Evolutionary conservation across 2,329 filamentous ascomycete species (phyloP).

Genomic region (Penicillium sp.): DNA sequence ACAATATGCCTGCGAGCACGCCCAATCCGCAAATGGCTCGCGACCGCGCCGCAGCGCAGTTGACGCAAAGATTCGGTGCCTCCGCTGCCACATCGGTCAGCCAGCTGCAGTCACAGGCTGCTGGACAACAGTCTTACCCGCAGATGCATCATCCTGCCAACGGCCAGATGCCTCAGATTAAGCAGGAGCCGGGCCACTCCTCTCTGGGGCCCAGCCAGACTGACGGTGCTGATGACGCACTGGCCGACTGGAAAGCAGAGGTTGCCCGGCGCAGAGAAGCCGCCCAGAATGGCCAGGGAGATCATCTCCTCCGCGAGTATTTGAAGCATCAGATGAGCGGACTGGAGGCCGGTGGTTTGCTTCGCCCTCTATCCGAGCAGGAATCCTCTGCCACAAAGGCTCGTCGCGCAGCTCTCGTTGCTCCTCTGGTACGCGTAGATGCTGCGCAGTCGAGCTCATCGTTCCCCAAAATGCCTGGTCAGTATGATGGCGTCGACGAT

Average conservation of each 20-base stretch:
- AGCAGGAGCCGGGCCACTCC: constrained; percentile 42
- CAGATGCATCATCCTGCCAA: constrained; percentile 34
- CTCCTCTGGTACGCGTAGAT: constrained; percentile 10
- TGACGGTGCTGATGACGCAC: constrained; percentile 69
- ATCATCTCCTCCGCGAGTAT: constrained; percentile 46
- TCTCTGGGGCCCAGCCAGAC: constrained; percentile 63
- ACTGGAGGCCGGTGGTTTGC: constrained; percentile 50
- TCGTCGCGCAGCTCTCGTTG: constrained; percentile 37
- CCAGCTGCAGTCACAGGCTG: constrained; percentile 47
- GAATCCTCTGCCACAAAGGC: constrained; percentile 37
- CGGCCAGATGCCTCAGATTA: constrained; percentile 47
- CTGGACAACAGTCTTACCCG: constrained; percentile 38
- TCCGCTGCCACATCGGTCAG: constrained; percentile 47
- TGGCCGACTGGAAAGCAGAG: constrained; percentile 56
- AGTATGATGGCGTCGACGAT: constrained; percentile 60
- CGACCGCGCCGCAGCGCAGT: constrained; percentile 55
- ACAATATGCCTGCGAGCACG: constrained; percentile 34
- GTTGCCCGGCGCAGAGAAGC: constrained; percentile 47
- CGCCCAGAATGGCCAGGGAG: constrained; percentile 40
- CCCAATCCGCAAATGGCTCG: constrained; percentile 53
- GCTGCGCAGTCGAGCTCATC: constrained; percentile 9
- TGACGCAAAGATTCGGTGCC: constrained; percentile 52
- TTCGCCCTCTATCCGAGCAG: constrained; percentile 46
- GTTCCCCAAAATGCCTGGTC: constrained; percentile 35
- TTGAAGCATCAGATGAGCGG: constrained; percentile 44